Evolutionary conservation across 1,284 basidiomycete species (phyloP), one percentile per base, ranked within the genome.

Genomic region (Austropuccinia psidii): DNA sequence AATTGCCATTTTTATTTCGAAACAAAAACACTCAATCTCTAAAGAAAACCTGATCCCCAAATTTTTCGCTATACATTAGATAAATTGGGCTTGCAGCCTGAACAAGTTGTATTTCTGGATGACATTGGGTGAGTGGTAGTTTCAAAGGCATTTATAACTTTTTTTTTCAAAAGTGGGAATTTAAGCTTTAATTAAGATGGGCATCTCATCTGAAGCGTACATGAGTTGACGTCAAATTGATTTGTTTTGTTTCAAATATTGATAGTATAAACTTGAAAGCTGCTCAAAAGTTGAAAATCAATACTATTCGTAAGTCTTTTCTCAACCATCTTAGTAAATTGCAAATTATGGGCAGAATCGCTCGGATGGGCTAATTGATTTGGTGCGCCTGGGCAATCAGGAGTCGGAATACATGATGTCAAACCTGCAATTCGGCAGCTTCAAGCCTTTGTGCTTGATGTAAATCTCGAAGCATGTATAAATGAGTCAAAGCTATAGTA

Each of bases 41-140:
- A n/a, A 60, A 81, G 80, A 57, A 82, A 82, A 77, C 81, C 81
- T 3, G 81, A 82, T 67, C 78, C 80, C 1, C 75, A 76, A 17
- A 79, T 81, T 75, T 82, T 79, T 75, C 76, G 77, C 62, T 74
- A 81, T 66, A 80, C 80, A 8, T 73, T 81, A 24, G 74, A 79
- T 31, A 57, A 76, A 33, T 76, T 81, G 52, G 76, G 78, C 31
- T 76, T 79, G 47, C 65, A 76, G 55, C 73, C 78, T n/a, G 66
- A 78, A 17, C 78, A 81, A 65, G 77, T 77, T 0, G 77, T 82
- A 35, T 82, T 82, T 62, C 76, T 82, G 21, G 81, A 82, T 76
- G 81, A 82, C 61, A 80, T 82, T 41, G 81, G 81, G 15, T 75
- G 7, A 65, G 52, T 45, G 5, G 64, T 33, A 33, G 41, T 35